Evolutionary conservation across 495 filamentous ascomycete species (phyloP).

Genomic region (Choiromyces venosus): DNA sequence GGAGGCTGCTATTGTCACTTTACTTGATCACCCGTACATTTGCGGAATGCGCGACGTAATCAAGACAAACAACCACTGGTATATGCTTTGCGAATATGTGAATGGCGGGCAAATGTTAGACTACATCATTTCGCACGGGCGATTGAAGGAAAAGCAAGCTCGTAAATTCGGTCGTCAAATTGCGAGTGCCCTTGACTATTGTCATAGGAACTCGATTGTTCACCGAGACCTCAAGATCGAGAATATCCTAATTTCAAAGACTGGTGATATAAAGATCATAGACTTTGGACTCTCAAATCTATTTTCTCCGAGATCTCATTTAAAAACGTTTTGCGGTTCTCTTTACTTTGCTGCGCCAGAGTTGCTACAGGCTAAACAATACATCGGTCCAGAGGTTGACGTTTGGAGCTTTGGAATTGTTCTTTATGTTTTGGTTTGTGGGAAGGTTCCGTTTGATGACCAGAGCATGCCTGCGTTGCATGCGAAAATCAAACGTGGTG

Average conservation of each 20-base stretch:
- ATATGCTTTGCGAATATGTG: slow-evolving; percentile 99
- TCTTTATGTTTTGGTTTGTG: slow-evolving; percentile 95
- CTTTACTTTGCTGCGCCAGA: slow-evolving; percentile 97
- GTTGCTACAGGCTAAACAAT: slow-evolving; percentile 84
- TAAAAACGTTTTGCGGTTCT: slow-evolving; percentile 97
- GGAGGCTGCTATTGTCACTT: slow-evolving; percentile 93
- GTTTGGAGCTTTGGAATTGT: slow-evolving; percentile 99
- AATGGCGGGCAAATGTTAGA: slow-evolving; percentile 99
- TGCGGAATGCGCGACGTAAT: slow-evolving; percentile 95
- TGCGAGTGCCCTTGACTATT: slow-evolving; percentile 96
- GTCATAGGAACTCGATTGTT: slow-evolving; percentile 97
- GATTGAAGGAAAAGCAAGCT: slow-evolving; percentile 96
- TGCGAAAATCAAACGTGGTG: slow-evolving; percentile 96
- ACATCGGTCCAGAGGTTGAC: slow-evolving; percentile 94
- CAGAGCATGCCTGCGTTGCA: slow-evolving; percentile 98
- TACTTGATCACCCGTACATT: slow-evolving; percentile 92
- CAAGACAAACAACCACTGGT: slow-evolving; percentile 96
- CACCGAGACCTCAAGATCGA: slow-evolving; percentile 98
- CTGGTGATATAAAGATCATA: slow-evolving; percentile 98
- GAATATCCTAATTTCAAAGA: slow-evolving; percentile 99
- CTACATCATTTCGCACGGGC: slow-evolving; percentile 98
- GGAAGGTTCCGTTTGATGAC: slow-evolving; percentile 97
- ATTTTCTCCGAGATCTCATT: slow-evolving; percentile 75
- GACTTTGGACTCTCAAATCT: slow-evolving; percentile 98
- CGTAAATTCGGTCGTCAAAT: slow-evolving; percentile 97